Percentiles rank a stretch among this genome's conserved stretches.
Conservation (phyloP, 2,329 filamentous ascomycete genomes). For the Fusarium subtropicale region DNA sequence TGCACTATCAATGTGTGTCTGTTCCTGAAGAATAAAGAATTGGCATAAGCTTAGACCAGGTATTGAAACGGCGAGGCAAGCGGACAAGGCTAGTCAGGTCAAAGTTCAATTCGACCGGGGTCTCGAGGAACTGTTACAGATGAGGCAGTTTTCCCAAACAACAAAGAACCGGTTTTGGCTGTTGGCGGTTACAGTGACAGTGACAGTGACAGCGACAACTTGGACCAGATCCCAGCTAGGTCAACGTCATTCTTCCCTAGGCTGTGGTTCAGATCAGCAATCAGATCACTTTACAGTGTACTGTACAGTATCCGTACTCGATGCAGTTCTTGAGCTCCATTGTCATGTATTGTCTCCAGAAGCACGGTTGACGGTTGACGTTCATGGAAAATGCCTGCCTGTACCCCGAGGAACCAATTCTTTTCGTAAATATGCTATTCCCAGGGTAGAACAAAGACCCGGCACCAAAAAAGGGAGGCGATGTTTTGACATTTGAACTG, state of each 20-base stretch:
- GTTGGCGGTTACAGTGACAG: conserved; percentile 10
- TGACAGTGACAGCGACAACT: neutral
- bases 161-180: conserved; percentile 37
- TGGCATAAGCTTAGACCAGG: conserved; percentile 37
- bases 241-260: conserved; percentile 42
- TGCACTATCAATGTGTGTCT: neutral
- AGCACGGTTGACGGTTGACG: conserved; percentile 25
- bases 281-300: neutral
- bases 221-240: conserved; percentile 21
- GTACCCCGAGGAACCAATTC: conserved; percentile 8
- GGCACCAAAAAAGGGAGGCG: conserved; percentile 37
- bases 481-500: conserved; percentile 40
- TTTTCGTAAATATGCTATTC: conserved; percentile 36
- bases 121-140: conserved; percentile 36
- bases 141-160: conserved; percentile 37
- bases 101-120: conserved; percentile 20
- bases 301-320: neutral
- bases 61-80: conserved; percentile 39
- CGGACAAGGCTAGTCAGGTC: conserved; percentile 23
- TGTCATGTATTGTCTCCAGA: conserved; percentile 4
- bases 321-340: neutral
- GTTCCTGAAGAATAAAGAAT: conserved; percentile 24
- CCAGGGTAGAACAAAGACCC: conserved; percentile 35
- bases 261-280: neutral
- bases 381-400: conserved; percentile 42